These are phyloP conservation scores for Lentinula raphanica DNA, from an alignment of 768 basidiomycete species.

Conservation along the genomic window DNA sequence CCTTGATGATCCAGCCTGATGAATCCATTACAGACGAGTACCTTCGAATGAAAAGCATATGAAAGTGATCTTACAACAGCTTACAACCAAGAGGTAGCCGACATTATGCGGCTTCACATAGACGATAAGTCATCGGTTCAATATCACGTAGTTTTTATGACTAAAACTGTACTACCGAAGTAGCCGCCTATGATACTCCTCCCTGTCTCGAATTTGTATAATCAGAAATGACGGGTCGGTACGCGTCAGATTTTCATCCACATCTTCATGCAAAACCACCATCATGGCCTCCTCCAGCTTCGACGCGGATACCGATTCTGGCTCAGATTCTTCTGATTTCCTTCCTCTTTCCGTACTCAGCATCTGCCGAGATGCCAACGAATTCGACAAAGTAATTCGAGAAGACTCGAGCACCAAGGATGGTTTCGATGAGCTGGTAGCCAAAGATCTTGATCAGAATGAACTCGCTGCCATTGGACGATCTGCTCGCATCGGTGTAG, in stretches of 20 bases:
- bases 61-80: too few species aligned
- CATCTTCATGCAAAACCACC: background rate
- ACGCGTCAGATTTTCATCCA: background rate
- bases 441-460: slow-evolving; percentile 29
- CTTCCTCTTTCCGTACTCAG: slow-evolving; percentile 17
- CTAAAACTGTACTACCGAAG: background rate
- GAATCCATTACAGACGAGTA: too few species aligned
- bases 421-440: slow-evolving; percentile 39
- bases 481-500: slow-evolving; percentile 34
- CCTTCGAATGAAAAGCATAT: too few species aligned
- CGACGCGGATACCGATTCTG: background rate
- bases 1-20: too few species aligned
- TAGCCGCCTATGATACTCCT: background rate
- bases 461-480: slow-evolving; percentile 30
- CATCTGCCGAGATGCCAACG: slow-evolving; percentile 34
- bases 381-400: slow-evolving; percentile 30
- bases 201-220: background rate
- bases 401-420: slow-evolving; percentile 5
- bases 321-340: background rate
- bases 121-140: background rate
- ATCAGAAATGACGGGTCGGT: background rate
- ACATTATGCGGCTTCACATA: too few species aligned
- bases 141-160: background rate
- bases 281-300: background rate
- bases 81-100: too few species aligned